Percentiles rank a stretch among this genome's conserved stretches.
Evolutionary conservation across 305 asterid genomes (phyloP).

Genomic region (Fraxinus baroniana): DNA sequence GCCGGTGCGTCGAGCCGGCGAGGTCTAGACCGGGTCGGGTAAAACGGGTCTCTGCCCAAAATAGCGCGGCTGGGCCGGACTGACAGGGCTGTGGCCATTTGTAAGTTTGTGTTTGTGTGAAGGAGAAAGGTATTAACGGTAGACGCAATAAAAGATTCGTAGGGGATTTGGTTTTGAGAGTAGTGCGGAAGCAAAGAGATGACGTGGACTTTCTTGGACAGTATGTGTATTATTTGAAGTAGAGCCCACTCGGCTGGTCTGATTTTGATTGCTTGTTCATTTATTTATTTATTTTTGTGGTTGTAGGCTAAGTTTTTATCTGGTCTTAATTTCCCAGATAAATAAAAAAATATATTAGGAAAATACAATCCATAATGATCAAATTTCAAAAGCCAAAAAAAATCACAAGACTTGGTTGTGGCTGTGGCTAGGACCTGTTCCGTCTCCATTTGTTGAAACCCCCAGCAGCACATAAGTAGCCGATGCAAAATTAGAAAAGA

Average conservation of each 20-base stretch:
- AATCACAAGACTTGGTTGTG: neutral
- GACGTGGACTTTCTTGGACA: constrained; percentile 42
- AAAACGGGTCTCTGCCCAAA: constrained; percentile 25
- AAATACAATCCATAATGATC: neutral
- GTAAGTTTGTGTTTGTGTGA: constrained; percentile 25
- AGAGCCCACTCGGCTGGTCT: neutral
- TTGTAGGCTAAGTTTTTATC: neutral
- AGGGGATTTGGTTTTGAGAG: neutral
- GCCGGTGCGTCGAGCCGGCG: constrained; percentile 17
- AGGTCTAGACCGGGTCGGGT: constrained; percentile 25
- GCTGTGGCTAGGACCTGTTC: constrained; percentile 8
- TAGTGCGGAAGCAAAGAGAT: constrained; percentile 34
- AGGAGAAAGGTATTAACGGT: constrained; percentile 6
- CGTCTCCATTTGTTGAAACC: neutral
- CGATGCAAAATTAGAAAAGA: constrained; percentile 9
- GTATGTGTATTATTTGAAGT: neutral
- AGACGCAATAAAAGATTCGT: constrained; percentile 19
- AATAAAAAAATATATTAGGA: neutral
- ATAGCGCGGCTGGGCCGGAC: constrained; percentile 68
- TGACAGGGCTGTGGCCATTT: constrained; percentile 66
- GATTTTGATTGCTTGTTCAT: neutral
- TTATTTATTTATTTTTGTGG: neutral
- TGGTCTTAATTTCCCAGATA: neutral
- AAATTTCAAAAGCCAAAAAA: neutral
- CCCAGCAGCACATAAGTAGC: constrained; percentile 15